A percentile compares a stretch with the other conserved stretches of the same genome.
phyloP scores from a whole-genome alignment of 768 basidiomycete species.

The Kwoniella dejecticola region DNA sequence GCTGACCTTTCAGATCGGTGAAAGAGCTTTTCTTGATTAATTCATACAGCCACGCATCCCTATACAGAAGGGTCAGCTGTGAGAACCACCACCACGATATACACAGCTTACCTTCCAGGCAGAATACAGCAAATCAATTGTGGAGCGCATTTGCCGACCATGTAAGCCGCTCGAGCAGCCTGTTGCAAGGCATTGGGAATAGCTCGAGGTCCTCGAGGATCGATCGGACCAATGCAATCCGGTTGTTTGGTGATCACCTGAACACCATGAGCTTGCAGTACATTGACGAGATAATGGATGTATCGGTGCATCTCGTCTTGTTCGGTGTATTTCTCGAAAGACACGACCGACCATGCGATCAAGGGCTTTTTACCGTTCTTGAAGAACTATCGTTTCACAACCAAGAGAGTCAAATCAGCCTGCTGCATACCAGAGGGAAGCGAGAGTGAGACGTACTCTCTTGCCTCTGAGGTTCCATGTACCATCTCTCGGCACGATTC shows the following conservation, averaged over 20 bases:
- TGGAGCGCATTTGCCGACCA: constrained; percentile 37
- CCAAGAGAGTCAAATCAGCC: background rate
- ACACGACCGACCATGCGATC: constrained; percentile 48
- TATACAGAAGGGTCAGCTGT: constrained; percentile 7
- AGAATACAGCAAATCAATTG: constrained; percentile 51
- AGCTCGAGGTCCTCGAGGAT: constrained; percentile 22
- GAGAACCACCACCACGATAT: background rate
- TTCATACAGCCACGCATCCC: constrained; percentile 52
- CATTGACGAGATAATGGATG: constrained; percentile 30
- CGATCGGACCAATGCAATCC: constrained; percentile 35
- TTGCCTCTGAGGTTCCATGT: constrained; percentile 52
- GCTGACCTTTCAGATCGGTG: constrained; percentile 40
- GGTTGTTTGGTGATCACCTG: constrained; percentile 37
- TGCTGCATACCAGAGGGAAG: background rate
- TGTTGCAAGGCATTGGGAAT: constrained; percentile 29
- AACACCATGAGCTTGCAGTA: constrained; percentile 34
- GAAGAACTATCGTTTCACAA: constrained; percentile 29
- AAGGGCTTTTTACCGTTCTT: constrained; percentile 38
- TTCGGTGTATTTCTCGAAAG: constrained; percentile 44
- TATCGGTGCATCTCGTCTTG: constrained; percentile 43
- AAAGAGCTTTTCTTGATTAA: constrained; percentile 50
- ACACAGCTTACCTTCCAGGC: constrained; percentile 41
- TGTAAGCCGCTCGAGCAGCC: constrained; percentile 44
- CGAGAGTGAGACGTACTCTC: constrained; percentile 22
- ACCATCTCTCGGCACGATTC: constrained; percentile 34